Evolutionary conservation across 352 stramenopile species (phyloP), one percentile per base, ranked within the genome.

Genomic region (Pythium aristosporum): DNA sequence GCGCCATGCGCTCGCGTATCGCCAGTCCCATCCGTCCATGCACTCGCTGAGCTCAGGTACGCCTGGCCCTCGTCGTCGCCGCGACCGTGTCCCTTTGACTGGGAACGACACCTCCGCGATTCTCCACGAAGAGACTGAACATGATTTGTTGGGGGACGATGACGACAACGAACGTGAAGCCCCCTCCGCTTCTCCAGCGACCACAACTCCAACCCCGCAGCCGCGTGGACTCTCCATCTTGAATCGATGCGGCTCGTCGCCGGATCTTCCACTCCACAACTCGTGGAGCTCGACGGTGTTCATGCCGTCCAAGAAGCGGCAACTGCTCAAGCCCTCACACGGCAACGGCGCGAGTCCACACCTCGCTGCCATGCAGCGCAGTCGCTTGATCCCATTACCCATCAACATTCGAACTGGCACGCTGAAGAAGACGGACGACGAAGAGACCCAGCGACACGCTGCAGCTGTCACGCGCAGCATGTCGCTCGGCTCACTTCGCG

Each of bases 231-330:
- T 73, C 3, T 69, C 77, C 1, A 75, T 87, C 8, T 63, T 92
- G 12, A 92, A 79, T 54, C 79, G 83, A 15, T 76, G 76, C 25
- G 83, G 81, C 10, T 90, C 81, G 1, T 77, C 80, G 2, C 83
- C 83, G 5, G 77, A 88, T 28, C 63, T 92, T 0, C 83, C 83
- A 20, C 71, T 87, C 2, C 68, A 85, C 50, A 92, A 77, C 57
- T 68, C 73, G 3, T 68, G 73, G 12, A 87, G 76, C 53, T 55
- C 79, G 0, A 59, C 32, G 1, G 83, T 89, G 9, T 92, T 87
- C 59, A 88, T 75, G 43, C 89, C 83, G 3, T 81, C 79, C 8
- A 89, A 89, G 65, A 90, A 90, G 62, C 67, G 81, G 3, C 68
- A 77, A 2, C 36, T 86, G 9, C 66, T 78, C 55, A 68, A 69